Evolutionary conservation across 495 filamentous ascomycete genomes (phyloP).

Genomic region (Penicillium lividum): DNA sequence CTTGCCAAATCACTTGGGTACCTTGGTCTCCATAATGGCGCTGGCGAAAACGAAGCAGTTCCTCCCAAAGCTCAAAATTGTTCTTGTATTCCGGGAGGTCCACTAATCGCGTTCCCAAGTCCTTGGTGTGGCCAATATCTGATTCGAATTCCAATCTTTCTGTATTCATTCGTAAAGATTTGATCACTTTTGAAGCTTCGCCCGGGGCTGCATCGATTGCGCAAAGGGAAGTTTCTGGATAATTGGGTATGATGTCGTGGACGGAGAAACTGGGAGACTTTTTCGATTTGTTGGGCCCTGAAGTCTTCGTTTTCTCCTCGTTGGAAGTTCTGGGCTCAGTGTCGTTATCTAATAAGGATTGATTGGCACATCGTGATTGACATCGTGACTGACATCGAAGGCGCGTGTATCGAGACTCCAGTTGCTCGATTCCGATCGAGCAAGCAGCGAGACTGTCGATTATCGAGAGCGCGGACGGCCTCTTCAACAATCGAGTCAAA

Average conservation of each 20-base stretch:
- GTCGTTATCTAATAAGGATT: neutral
- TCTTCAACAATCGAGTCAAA: constrained; percentile 54
- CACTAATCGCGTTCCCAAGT: constrained; percentile 49
- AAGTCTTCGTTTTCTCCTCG: neutral
- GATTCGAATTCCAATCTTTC: constrained; percentile 53
- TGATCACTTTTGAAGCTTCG: neutral
- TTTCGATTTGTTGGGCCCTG: neutral
- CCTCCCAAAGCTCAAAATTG: constrained; percentile 65
- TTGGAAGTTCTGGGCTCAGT: neutral
- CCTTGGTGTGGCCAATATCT: constrained; percentile 44
- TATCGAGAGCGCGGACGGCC: constrained; percentile 53
- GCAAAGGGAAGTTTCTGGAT: neutral
- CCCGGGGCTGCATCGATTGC: neutral
- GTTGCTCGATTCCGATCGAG: constrained; percentile 41
- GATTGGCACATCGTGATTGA: constrained; percentile 3
- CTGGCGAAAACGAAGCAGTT: constrained; percentile 61
- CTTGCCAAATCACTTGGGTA: constrained; percentile 62
- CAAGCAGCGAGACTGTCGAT: constrained; percentile 43
- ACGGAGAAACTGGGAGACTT: constrained; percentile 32
- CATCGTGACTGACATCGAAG: constrained; percentile 33
- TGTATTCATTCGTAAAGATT: constrained; percentile 27
- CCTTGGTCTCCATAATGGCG: constrained; percentile 62
- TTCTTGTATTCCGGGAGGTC: constrained; percentile 49
- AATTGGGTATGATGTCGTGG: constrained; percentile 29
- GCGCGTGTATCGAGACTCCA: constrained; percentile 33